Evolutionary conservation across 2,329 filamentous ascomycete species (phyloP), one percentile per base, ranked within the genome.

Genomic region (Aspergillus brasiliensis): DNA sequence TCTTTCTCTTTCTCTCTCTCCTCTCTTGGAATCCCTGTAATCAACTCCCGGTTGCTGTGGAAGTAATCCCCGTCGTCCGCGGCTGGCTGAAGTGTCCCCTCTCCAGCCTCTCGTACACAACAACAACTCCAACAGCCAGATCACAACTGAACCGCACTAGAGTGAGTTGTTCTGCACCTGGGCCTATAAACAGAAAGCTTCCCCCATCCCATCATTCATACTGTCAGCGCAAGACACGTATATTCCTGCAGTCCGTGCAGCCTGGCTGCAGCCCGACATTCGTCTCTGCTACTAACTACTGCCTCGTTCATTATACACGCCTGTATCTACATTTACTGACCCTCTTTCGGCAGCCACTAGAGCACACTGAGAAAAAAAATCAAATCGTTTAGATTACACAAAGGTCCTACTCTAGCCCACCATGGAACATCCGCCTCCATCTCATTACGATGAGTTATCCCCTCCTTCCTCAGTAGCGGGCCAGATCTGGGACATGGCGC

Each of bases 381-480:
- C 11, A 46, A 19, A 55, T 38, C 11, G 25, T 55, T 55, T 34
- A 27, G 23, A 31, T 44, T 21, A 42, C 19, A 38, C 13, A n/a
- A 53, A 31, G 15, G 15, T 15, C 15, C 21, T 37, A 49, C 19
- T 19, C 52, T 23, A 46, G 17, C 52, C 38, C 28, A 8, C 52
- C 42, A 62, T 59, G 61, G 58, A 63, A 17, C 59, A 58, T 31
- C 44, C 57, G 11, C 28, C 38, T 44, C 51, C 52, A 23, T 7
- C 58, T 15, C 52, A 11, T 31, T 55, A 54, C 23, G 56, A 57
- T 40, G 56, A 59, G 28, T 38, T 57, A 21, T 63, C 62, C 19
- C 59, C 59, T 19, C 69, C 57, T 67, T 70, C 61, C 60, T 70
- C 58, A 67, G 69, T 61, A 66, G 63, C 56, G 64, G 70, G 55